These are phyloP conservation scores for Colletotrichum sp. DNA, from an alignment of 2,329 filamentous ascomycete species.

Conservation along the genomic window DNA sequence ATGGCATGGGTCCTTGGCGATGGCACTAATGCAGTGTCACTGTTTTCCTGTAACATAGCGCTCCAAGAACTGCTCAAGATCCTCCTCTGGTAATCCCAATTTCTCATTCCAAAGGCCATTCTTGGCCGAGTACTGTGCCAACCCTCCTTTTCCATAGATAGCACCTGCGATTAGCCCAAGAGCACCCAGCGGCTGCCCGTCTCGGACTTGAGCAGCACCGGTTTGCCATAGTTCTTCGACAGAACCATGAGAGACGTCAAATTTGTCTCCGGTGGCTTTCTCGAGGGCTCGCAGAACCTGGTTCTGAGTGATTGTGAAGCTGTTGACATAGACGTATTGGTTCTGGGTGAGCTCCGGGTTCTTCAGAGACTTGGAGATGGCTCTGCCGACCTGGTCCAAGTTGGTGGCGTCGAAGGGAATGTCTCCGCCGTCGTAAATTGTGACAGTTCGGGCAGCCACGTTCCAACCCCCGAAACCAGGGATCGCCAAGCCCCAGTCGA, in stretches of 20 bases:
- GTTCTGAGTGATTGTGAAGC: constrained; percentile 60
- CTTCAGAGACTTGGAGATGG: background rate
- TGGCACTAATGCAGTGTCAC: background rate
- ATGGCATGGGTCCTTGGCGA: background rate
- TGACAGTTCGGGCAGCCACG: background rate
- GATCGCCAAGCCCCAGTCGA: background rate
- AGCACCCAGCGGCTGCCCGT: background rate
- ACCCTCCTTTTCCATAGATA: background rate
- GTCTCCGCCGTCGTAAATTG: background rate
- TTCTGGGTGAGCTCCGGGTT: background rate
- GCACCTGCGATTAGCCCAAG: background rate
- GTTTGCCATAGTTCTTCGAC: background rate
- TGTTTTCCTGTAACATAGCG: background rate
- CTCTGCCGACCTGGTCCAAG: background rate
- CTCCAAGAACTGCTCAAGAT: background rate
- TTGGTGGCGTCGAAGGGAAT: background rate
- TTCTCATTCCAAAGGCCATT: background rate
- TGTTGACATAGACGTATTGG: background rate
- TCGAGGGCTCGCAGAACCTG: constrained; percentile 59
- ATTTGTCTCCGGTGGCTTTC: constrained; percentile 55
- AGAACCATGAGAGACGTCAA: constrained; percentile 43
- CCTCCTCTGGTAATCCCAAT: background rate
- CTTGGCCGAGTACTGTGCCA: background rate
- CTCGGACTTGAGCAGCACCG: background rate
- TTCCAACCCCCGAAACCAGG: background rate